phyloP scores from a whole-genome alignment of 768 basidiomycete genomes.

The Obba rivulosa region DNA sequence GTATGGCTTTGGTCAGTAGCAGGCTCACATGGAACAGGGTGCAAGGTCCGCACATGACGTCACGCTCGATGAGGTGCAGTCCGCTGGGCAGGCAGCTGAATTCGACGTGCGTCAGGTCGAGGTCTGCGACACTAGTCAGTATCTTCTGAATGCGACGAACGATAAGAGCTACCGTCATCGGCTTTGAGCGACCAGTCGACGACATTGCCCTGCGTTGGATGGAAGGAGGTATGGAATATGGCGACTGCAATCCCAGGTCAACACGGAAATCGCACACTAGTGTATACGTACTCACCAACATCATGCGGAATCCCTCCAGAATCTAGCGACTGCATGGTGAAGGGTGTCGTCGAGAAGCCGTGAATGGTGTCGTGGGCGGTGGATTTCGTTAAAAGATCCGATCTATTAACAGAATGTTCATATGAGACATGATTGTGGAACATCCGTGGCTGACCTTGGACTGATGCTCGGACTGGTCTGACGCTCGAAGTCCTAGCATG shows the following conservation, averaged over 20 bases:
- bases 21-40: neutral
- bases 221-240: slow-evolving; percentile 81
- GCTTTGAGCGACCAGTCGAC: slow-evolving; percentile 77
- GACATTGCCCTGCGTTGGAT: slow-evolving; percentile 75
- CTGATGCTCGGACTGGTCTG: too few species aligned
- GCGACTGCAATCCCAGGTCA: slow-evolving; percentile 44
- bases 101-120: slow-evolving; percentile 67
- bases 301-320: slow-evolving; percentile 39
- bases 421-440: too few species aligned
- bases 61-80: slow-evolving; percentile 71
- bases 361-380: too few species aligned
- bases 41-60: slow-evolving; percentile 58
- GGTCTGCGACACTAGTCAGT: slow-evolving; percentile 33
- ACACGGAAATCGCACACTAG: slow-evolving; percentile 1
- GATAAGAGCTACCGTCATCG: slow-evolving; percentile 47
- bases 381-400: too few species aligned
- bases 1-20: slow-evolving; percentile 4
- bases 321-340: slow-evolving; percentile 3
- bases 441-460: too few species aligned
- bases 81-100: slow-evolving; percentile 82
- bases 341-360: too few species aligned
- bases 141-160: neutral
- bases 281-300: slow-evolving; percentile 33
- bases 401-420: too few species aligned
- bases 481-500: too few species aligned